These are phyloP conservation scores for Gnomoniopsis sp. DNA, from an alignment of 2,329 filamentous ascomycete species.

Conservation along the genomic window DNA sequence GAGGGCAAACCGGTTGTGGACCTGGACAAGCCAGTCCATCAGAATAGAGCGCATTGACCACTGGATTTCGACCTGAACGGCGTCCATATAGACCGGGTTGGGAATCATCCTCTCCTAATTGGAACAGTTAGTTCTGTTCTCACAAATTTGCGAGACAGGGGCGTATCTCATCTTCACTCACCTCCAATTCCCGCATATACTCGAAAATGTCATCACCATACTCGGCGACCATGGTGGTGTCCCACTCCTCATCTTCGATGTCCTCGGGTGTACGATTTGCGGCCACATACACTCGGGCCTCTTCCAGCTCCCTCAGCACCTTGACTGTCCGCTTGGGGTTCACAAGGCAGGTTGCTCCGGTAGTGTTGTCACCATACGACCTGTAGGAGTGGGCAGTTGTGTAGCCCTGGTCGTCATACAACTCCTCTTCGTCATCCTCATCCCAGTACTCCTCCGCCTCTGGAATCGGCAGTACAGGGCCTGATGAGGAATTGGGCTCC, in stretches of 20 bases:
- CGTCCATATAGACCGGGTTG: constrained; percentile 90
- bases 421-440: constrained; percentile 69
- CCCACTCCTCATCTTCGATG: constrained; percentile 83
- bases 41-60: constrained; percentile 98
- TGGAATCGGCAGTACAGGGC: constrained; percentile 23
- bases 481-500: constrained; percentile 16
- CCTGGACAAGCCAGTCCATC: constrained; percentile 97
- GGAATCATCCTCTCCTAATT: constrained; percentile 53
- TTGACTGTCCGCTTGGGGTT: constrained; percentile 70
- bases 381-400: constrained; percentile 73
- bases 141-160: too few species aligned
- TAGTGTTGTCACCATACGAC: constrained; percentile 65
- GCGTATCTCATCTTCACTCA: constrained; percentile 35
- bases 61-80: constrained; percentile 87
- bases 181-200: constrained; percentile 89
- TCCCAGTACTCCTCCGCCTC: constrained; percentile 74
- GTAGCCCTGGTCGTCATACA: constrained; percentile 66
- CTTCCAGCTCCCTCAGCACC: constrained; percentile 68
- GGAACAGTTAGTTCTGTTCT: constrained; percentile 22
- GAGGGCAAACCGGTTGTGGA: constrained; percentile 86
- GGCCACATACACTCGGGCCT: constrained; percentile 63
- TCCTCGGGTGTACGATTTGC: constrained; percentile 66
- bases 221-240: constrained; percentile 96
- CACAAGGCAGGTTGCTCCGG: constrained; percentile 56
- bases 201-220: constrained; percentile 94